Conservation (phyloP, 176 grass and related monocot species). For the Cenchrus purpureus region DNA sequence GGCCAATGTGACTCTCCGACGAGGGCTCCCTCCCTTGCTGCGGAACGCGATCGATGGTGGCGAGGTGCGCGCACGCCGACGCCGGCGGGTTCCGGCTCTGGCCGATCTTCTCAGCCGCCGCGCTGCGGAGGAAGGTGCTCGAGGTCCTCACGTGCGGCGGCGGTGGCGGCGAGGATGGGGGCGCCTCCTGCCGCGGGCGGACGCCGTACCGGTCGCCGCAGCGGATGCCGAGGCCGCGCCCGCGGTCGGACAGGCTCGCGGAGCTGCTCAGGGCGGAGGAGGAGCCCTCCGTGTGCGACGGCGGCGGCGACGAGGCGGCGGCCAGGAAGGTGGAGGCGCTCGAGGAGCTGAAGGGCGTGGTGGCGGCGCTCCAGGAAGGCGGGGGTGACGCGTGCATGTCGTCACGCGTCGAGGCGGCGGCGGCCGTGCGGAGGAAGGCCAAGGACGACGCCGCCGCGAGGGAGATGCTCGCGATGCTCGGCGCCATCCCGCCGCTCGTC, state of each 20-base stretch:
- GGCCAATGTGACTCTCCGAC: conserved; percentile 50
- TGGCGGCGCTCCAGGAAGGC: conserved; percentile 41
- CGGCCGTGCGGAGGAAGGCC: conserved; percentile 70
- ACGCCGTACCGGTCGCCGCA: conserved; percentile 29
- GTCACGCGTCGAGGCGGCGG: conserved; percentile 50
- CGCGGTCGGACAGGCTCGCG: conserved; percentile 60
- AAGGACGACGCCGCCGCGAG: conserved; percentile 76
- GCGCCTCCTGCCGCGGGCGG: conserved; percentile 12
- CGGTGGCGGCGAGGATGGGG: background rate
- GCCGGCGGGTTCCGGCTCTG: conserved; percentile 53
- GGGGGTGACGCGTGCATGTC: background rate
- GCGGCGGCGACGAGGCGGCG: conserved; percentile 31
- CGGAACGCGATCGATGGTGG: conserved; percentile 23
- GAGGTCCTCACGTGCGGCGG: conserved; percentile 61
- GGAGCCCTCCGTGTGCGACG: conserved; percentile 68
- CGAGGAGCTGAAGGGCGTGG: conserved; percentile 66
- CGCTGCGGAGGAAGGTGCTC: conserved; percentile 63
- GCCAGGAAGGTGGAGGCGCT: conserved; percentile 35
- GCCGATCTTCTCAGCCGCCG: conserved; percentile 65
- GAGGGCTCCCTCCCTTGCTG: conserved; percentile 15
- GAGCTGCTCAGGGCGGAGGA: conserved; percentile 75
- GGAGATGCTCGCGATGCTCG: conserved; percentile 87
- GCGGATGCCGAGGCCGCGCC: conserved; percentile 36
- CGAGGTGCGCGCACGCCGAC: conserved; percentile 46
- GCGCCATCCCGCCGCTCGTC: conserved; percentile 83